phyloP scores from a whole-genome alignment of 345 rosid genomes.

The Citrus sinensis region DVS_A1.0 CM039163.1:563501-564000 shows the following conservation, averaged over 20 bases:
- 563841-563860: slow-evolving; percentile 22
- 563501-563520: background rate
- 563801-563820: slow-evolving; percentile 42
- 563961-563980: slow-evolving; percentile 21
- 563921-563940: slow-evolving; percentile 14
- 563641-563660: slow-evolving; percentile 50
- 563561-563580: background rate
- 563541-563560: background rate
- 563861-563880: slow-evolving; percentile 18
- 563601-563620: slow-evolving; percentile 22
- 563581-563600: background rate
- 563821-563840: slow-evolving; percentile 32
- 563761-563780: slow-evolving; percentile 28
- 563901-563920: slow-evolving; percentile 17
- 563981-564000: slow-evolving; percentile 26
- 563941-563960: slow-evolving; percentile 28
- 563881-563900: background rate
- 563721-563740: slow-evolving; percentile 57
- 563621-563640: slow-evolving; percentile 57
- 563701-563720: slow-evolving; percentile 47
- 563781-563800: slow-evolving; percentile 35
- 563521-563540: background rate
- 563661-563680: slow-evolving; percentile 66
- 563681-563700: slow-evolving; percentile 56
- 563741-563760: slow-evolving; percentile 34